Percentiles rank a stretch among this genome's conserved stretches.
Conservation (phyloP, 2,329 filamentous ascomycete species). For the Beauveria asiatica region DNA sequence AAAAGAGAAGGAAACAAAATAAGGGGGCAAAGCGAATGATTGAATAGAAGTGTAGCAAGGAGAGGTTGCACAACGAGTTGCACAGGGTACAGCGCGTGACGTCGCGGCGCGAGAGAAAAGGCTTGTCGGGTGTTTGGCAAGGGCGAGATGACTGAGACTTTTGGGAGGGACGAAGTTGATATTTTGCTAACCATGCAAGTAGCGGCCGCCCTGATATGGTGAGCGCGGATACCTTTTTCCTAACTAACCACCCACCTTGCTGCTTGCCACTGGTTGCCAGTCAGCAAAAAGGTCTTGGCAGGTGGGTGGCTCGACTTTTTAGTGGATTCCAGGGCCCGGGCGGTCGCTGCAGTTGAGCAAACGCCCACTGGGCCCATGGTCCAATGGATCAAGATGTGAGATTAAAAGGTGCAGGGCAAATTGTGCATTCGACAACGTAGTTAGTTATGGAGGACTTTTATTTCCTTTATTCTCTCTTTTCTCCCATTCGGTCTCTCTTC, state of each 20-base stretch:
- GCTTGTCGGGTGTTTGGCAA: not conserved
- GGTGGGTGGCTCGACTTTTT: not conserved
- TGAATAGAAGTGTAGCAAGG: not conserved
- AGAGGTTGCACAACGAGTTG: not conserved
- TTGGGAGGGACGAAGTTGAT: too few species aligned
- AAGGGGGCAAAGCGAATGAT: not conserved
- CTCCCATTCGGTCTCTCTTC: too few species aligned
- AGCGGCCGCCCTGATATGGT: too few species aligned
- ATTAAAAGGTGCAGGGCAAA: too few species aligned
- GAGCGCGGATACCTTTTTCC: too few species aligned
- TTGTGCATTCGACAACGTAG: too few species aligned
- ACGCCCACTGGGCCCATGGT: not conserved
- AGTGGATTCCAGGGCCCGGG: not conserved
- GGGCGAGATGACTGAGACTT: not conserved
- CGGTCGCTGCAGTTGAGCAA: not conserved
- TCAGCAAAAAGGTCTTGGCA: not conserved
- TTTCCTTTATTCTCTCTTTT: too few species aligned
- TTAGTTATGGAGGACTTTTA: too few species aligned
- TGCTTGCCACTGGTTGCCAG: not conserved
- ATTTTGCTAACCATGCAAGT: too few species aligned
- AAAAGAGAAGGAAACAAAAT: not conserved
- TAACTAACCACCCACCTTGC: too few species aligned
- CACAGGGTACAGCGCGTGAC: slow-evolving; percentile 6
- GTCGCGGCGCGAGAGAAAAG: not conserved
- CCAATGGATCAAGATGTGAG: too few species aligned